Evolutionary conservation across 2,329 filamentous ascomycete genomes (phyloP).

Genomic region (Bipolaris zeicola): DNA sequence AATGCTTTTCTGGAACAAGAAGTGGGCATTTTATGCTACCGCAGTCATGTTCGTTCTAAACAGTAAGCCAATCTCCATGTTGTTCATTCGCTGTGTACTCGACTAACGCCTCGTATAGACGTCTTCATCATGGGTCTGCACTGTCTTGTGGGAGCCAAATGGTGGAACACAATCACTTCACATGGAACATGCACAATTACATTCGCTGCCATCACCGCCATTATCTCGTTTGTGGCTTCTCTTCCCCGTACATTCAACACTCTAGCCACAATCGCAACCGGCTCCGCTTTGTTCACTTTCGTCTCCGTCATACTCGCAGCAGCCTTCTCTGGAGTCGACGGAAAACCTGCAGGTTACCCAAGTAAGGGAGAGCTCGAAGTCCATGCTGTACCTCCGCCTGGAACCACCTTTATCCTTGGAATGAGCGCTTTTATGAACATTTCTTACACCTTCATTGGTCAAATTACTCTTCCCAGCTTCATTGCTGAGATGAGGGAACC

Average conservation of each 20-base stretch:
- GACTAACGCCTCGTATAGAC: slow-evolving; percentile 7
- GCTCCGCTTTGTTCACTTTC: slow-evolving; percentile 86
- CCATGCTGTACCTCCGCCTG: slow-evolving; percentile 67
- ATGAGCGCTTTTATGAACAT: slow-evolving; percentile 95
- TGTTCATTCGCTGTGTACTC: background rate
- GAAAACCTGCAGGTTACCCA: slow-evolving; percentile 70
- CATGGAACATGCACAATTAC: slow-evolving; percentile 76
- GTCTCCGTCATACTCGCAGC: slow-evolving; percentile 83
- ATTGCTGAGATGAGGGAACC: slow-evolving; percentile 89
- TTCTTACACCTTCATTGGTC: slow-evolving; percentile 93
- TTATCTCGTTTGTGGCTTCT: slow-evolving; percentile 79
- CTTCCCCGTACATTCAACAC: slow-evolving; percentile 84
- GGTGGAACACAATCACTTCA: slow-evolving; percentile 85
- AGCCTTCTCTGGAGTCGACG: slow-evolving; percentile 78
- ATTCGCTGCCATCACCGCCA: slow-evolving; percentile 74
- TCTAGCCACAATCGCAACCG: slow-evolving; percentile 77
- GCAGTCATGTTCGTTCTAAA: slow-evolving; percentile 91
- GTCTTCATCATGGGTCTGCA: slow-evolving; percentile 65
- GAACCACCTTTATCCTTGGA: slow-evolving; percentile 79
- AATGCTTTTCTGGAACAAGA: slow-evolving; percentile 86
- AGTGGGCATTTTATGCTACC: slow-evolving; percentile 69
- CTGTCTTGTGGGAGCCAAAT: slow-evolving; percentile 82
- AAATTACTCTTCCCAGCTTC: slow-evolving; percentile 92
- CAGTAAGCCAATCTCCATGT: slow-evolving; percentile 72
- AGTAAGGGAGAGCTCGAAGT: slow-evolving; percentile 67